Evolutionary conservation across 331 rosid genomes (phyloP).

Genomic region (Rosa hybrid): DNA sequence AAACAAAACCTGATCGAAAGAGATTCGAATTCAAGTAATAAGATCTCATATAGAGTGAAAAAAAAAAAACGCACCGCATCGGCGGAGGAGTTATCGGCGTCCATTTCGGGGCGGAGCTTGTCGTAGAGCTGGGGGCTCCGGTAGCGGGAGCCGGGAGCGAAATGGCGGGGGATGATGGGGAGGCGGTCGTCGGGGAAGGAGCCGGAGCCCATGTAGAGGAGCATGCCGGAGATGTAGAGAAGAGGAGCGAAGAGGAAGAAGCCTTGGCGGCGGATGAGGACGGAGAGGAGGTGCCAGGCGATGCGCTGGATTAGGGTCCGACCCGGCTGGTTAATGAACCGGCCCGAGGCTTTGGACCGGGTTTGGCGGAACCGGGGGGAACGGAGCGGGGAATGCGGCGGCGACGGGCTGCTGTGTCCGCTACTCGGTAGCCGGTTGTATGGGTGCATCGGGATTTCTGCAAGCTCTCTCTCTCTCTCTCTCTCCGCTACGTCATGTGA

Average conservation of each 20-base stretch:
- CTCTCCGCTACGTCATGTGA: not conserved
- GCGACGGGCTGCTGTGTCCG: constrained; percentile 91
- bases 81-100: constrained; percentile 76
- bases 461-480: not conserved
- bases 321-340: constrained; percentile 56
- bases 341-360: constrained; percentile 49
- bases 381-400: constrained; percentile 83
- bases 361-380: constrained; percentile 80
- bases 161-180: constrained; percentile 77
- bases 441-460: constrained; percentile 62
- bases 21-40: not conserved
- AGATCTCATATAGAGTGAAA: not conserved
- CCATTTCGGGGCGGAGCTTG: constrained; percentile 79
- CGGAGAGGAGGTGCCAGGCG: constrained; percentile 79
- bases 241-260: constrained; percentile 93
- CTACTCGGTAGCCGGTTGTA: constrained; percentile 87
- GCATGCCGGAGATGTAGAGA: constrained; percentile 88
- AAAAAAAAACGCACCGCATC: constrained; percentile 68
- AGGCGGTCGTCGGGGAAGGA: constrained; percentile 71
- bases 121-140: constrained; percentile 86
- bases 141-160: constrained; percentile 79
- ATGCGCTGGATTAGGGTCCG: constrained; percentile 68
- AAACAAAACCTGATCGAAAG: not conserved
- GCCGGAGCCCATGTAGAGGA: constrained; percentile 94
- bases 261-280: constrained; percentile 90